Evolutionary conservation across 345 rosid genomes (phyloP).

Genomic region (Euphorbia peplus): DNA sequence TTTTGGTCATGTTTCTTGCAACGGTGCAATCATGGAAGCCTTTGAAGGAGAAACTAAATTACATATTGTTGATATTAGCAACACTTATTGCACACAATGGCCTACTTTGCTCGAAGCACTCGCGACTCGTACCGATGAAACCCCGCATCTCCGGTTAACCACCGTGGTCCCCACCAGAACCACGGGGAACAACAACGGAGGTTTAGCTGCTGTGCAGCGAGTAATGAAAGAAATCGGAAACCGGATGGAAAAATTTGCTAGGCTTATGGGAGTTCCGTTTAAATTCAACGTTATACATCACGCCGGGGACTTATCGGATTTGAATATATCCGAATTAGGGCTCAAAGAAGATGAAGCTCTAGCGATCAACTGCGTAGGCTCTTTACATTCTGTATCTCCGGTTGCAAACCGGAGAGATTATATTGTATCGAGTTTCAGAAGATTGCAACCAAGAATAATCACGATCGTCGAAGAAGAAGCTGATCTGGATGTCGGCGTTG

Average conservation of each 20-base stretch:
- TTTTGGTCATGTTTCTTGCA: conserved; percentile 93
- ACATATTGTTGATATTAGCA: conserved; percentile 85
- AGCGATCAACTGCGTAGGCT: conserved; percentile 67
- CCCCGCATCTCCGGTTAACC: conserved; percentile 79
- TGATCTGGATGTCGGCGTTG: conserved; percentile 66
- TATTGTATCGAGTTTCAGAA: conserved; percentile 54
- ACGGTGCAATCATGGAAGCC: conserved; percentile 92
- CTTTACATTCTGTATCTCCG: conserved; percentile 56
- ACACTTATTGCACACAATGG: conserved; percentile 96
- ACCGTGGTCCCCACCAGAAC: conserved; percentile 46
- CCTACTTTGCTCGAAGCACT: conserved; percentile 93
- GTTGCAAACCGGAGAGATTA: conserved; percentile 54
- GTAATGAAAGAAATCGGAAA: conserved; percentile 90
- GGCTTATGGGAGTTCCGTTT: conserved; percentile 98
- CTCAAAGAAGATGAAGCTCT: conserved; percentile 68
- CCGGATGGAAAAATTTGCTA: conserved; percentile 90
- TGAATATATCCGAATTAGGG: conserved; percentile 51
- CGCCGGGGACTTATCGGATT: conserved; percentile 60
- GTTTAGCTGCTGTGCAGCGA: conserved; percentile 43
- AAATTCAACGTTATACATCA: conserved; percentile 82
- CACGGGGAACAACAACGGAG: conserved; percentile 23
- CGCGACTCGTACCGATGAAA: conserved; percentile 90
- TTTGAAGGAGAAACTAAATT: conserved; percentile 73
- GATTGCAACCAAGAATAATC: conserved; percentile 65
- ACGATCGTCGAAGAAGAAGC: conserved; percentile 94